A percentile compares a stretch with the other conserved stretches of the same genome.
Evolutionary conservation across 1,139 yeast species (phyloP).

Genomic region (Suhomyces choctaworum): DNA sequence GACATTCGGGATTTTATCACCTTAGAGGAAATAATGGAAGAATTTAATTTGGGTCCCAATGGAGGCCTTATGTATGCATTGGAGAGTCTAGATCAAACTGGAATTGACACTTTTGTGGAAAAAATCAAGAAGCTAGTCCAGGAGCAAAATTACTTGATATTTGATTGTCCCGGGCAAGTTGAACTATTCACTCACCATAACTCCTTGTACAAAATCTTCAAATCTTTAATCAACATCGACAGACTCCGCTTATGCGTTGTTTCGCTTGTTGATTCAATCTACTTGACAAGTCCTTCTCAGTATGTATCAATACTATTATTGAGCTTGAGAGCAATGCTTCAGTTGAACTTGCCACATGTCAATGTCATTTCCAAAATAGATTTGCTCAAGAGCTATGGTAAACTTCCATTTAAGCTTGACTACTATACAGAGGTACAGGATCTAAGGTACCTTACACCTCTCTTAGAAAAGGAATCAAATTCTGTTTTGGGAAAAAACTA

Average conservation of each 20-base stretch:
- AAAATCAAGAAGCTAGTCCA: conserved; percentile 57
- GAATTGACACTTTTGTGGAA: conserved; percentile 57
- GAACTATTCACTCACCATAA: conserved; percentile 50
- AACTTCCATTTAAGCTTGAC: conserved; percentile 70
- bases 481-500: conserved; percentile 62
- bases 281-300: conserved; percentile 84
- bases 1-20: conserved; percentile 89
- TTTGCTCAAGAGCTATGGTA: conserved; percentile 61
- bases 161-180: conserved; percentile 75
- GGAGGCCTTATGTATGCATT: conserved; percentile 92
- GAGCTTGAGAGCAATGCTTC: conserved; percentile 68
- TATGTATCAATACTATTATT: conserved; percentile 81
- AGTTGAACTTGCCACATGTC: conserved; percentile 46
- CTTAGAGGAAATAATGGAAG: conserved; percentile 87
- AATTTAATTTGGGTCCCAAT: conserved; percentile 82
- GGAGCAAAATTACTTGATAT: conserved; percentile 69
- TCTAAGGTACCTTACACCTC: conserved; percentile 65
- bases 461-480: conserved; percentile 66
- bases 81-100: conserved; percentile 54
- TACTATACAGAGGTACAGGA: conserved; percentile 94
- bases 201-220: conserved; percentile 40
- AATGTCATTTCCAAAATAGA: conserved; percentile 82
- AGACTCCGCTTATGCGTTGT: conserved; percentile 83
- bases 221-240: conserved; percentile 41
- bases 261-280: conserved; percentile 81